Percentiles rank a stretch among this genome's conserved stretches.
Evolutionary conservation across 208 protist species (phyloP).

Genomic region (Trypanosoma congolense): DNA sequence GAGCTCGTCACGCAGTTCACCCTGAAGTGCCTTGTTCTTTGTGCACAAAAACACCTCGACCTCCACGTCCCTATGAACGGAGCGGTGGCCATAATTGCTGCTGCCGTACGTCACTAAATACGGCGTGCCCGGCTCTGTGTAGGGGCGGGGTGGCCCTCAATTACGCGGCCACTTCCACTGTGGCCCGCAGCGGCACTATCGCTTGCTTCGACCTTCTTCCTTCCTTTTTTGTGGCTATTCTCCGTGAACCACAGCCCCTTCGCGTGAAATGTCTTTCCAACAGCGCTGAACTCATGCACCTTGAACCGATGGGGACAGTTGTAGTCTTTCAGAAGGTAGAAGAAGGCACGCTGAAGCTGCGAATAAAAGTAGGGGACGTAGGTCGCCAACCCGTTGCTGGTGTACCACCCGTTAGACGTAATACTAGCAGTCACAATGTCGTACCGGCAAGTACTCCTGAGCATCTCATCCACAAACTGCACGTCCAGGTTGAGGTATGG

Average conservation of each 20-base stretch:
- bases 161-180: too few relatives aligned
- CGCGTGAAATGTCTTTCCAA: conserved; percentile 76
- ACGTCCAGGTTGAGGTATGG: conserved; percentile 84
- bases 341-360: conserved; percentile 76
- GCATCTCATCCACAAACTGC: conserved; percentile 49
- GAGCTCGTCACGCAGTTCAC: conserved; percentile 54
- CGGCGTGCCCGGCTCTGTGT: too few relatives aligned
- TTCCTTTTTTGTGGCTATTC: neutral
- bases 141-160: too few relatives aligned
- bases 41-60: conserved; percentile 65
- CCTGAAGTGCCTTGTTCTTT: conserved; percentile 40
- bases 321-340: conserved; percentile 55
- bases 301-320: conserved; percentile 44
- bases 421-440: conserved; percentile 75
- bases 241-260: conserved; percentile 77
- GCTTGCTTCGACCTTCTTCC: neutral
- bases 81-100: conserved; percentile 87
- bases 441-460: conserved; percentile 20
- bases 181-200: neutral
- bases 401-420: conserved; percentile 71
- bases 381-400: conserved; percentile 53
- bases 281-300: conserved; percentile 57
- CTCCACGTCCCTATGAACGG: conserved; percentile 83
- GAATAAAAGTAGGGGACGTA: conserved; percentile 82
- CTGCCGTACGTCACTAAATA: conserved; percentile 81